Conservation (phyloP, 345 rosid genomes). For the Gossypium australe region DNA sequence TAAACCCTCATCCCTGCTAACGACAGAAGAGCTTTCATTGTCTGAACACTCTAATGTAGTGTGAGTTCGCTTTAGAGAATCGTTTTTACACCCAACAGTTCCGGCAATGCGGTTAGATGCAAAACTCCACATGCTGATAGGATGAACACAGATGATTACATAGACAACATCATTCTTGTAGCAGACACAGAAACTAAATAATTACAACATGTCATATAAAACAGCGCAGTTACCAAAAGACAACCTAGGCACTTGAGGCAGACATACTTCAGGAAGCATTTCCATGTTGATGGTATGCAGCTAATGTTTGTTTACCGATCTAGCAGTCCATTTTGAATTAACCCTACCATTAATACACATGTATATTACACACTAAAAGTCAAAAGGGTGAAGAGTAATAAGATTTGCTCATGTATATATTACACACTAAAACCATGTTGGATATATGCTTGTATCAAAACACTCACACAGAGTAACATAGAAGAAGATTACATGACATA, state of each 20-base stretch:
- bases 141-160: neutral
- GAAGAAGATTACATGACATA: neutral
- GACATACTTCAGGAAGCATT: neutral
- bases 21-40: constrained; percentile 53
- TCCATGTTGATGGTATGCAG: neutral
- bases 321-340: too few species aligned
- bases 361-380: too few species aligned
- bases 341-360: too few species aligned
- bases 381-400: too few species aligned
- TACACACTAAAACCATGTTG: too few species aligned
- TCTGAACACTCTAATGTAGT: constrained; percentile 61
- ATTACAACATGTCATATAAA: neutral
- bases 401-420: too few species aligned
- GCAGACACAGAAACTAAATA: constrained; percentile 8
- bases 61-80: constrained; percentile 26
- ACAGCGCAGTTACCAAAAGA: neutral
- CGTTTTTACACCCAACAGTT: constrained; percentile 33
- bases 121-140: constrained; percentile 53
- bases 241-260: neutral
- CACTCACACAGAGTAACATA: neutral
- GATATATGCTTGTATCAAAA: too few species aligned
- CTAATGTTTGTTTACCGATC: too few species aligned
- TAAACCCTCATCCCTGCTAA: constrained; percentile 64
- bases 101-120: constrained; percentile 46
- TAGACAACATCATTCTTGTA: constrained; percentile 5